A percentile compares a stretch with the other conserved stretches of the same genome.
Conservation (phyloP, 306 rosid genomes). For the Quillaja saponaria region DNA sequence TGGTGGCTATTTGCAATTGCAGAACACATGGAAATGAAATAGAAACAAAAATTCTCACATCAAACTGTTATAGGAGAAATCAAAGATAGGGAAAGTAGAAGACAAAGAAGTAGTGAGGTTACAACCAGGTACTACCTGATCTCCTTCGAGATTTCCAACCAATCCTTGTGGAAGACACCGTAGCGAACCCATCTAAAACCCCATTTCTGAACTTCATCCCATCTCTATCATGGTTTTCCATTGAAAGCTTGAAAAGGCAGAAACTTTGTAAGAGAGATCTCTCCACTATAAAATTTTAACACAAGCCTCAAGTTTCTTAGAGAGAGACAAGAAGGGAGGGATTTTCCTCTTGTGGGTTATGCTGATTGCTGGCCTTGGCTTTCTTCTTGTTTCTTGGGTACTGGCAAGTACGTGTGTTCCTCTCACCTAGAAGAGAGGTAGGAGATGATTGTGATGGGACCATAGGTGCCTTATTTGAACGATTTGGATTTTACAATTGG, state of each 20-base stretch:
- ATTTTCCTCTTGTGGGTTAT: not conserved
- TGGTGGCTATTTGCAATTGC: not conserved
- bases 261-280: not conserved
- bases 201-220: slow-evolving; percentile 45
- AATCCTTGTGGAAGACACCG: slow-evolving; percentile 63
- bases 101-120: not conserved
- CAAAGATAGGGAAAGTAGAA: not conserved
- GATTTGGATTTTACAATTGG: slow-evolving; percentile 54
- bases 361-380: slow-evolving; percentile 8
- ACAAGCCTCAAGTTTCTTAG: slow-evolving; percentile 4
- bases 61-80: not conserved
- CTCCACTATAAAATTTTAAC: too few relatives aligned
- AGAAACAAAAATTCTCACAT: not conserved
- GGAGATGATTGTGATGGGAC: slow-evolving; percentile 33
- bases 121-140: slow-evolving; percentile 56
- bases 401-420: slow-evolving; percentile 1
- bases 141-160: slow-evolving; percentile 84
- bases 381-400: slow-evolving; percentile 25
- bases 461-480: slow-evolving; percentile 36
- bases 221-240: slow-evolving; percentile 45
- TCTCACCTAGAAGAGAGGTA: slow-evolving; percentile 33
- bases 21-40: not conserved
- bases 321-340: slow-evolving; percentile 14
- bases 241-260: slow-evolving; percentile 3
- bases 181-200: slow-evolving; percentile 68